These are phyloP conservation scores for Penicillium crustosum DNA, from an alignment of 2,329 filamentous ascomycete species.

Conservation along the genomic window DNA sequence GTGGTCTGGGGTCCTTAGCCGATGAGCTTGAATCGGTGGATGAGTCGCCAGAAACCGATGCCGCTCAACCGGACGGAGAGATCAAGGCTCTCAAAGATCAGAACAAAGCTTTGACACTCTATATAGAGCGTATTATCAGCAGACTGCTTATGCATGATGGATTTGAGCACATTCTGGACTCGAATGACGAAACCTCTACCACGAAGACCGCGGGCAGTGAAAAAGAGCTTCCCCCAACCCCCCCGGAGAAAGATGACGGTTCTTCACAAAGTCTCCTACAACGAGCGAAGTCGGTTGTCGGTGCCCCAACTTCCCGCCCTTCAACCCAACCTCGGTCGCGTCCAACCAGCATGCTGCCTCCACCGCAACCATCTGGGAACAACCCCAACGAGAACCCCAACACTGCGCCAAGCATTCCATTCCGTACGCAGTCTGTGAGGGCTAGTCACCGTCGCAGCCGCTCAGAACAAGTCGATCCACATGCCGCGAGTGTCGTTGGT, in stretches of 20 bases:
- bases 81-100: slow-evolving; percentile 80
- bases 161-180: slow-evolving; percentile 89
- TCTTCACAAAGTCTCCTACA: slow-evolving; percentile 53
- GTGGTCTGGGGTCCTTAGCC: slow-evolving; percentile 62
- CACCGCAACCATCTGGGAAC: slow-evolving; percentile 29
- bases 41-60: slow-evolving; percentile 61
- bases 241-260: slow-evolving; percentile 55
- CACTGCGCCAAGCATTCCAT: slow-evolving; percentile 50
- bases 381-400: slow-evolving; percentile 49
- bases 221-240: slow-evolving; percentile 82
- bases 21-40: slow-evolving; percentile 79
- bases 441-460: slow-evolving; percentile 49
- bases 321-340: slow-evolving; percentile 45
- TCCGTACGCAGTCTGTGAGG: slow-evolving; percentile 45
- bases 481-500: slow-evolving; percentile 71
- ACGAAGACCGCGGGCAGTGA: slow-evolving; percentile 48
- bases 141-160: slow-evolving; percentile 90
- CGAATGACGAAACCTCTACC: slow-evolving; percentile 51
- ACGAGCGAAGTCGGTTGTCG: slow-evolving; percentile 61
- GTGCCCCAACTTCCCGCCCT: slow-evolving; percentile 40
- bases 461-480: slow-evolving; percentile 48
- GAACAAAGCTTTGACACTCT: slow-evolving; percentile 94
- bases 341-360: slow-evolving; percentile 47
- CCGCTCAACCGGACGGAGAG: slow-evolving; percentile 70
- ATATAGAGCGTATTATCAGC: slow-evolving; percentile 99